Base-by-base conservation (phyloP, 208 protist genomes). In the Porcisia deanei region DNA sequence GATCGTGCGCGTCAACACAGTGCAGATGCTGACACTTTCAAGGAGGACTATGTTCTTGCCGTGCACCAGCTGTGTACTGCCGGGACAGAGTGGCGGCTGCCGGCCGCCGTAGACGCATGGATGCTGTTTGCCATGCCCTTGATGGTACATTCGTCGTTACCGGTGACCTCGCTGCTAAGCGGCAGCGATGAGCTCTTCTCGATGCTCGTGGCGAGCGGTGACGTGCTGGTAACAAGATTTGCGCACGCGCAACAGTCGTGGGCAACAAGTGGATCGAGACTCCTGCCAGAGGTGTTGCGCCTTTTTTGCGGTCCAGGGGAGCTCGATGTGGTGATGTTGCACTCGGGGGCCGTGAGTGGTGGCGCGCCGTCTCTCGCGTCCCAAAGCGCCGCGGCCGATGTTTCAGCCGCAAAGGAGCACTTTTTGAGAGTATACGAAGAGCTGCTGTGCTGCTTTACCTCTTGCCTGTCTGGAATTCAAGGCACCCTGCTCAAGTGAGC, bases 41-140 rank as follows among this genome's bases (percentile, higher is more conserved):
- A 34, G 37, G 53, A 70, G 45, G 66, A 52, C 41, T 73, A 14
- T 49, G 53, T 25, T 8, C 22, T 55, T 0, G 66, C 78, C 7
- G 20, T 82, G 34, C 68, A 47, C 18, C 73, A 71, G 22, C 73
- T 82, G 7, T 59, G 45, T 37, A 25, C 20, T 9, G 22, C 53
- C 20, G 55, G 41, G n/a, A 66, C 68, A 52, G 54, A 52, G 53
- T 82, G 78, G 78, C 67, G 65, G 2, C 43, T 82, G 12, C 52
- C 78, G 39, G 60, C 78, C 20, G 78, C 78, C 8, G 78, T 82
- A 34, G 78, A 82, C 52, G 73, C 55, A 64, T 82, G 78, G 78
- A 54, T 76, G 68, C 67, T 82, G 12, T 78, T 78, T 39, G 63
- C 67, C 34, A 58, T 65, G 37, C 68, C 71, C 12, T 45, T 53